Evolutionary conservation across 768 basidiomycete species (phyloP), one percentile per base, ranked within the genome.

Genomic region (Lentinula lateritia): DNA sequence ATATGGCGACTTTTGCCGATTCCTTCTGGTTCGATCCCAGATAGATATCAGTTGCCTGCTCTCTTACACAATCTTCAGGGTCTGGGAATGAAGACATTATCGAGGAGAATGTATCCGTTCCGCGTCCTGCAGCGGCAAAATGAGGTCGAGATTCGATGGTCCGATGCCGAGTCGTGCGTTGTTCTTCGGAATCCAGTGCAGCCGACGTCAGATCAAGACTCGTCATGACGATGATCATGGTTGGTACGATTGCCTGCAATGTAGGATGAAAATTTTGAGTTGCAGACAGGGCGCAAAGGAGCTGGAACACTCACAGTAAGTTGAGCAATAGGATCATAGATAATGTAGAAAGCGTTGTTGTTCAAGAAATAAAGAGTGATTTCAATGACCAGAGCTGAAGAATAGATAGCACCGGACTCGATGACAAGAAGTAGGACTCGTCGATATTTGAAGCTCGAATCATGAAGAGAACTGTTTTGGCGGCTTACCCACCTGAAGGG

Each of bases 281-380:
- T 45, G 23, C 5, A 5, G 46, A 3, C 10, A 10, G 16, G 5
- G 9, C 35, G 15, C 12, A n/a, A 50, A 38, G n/a, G 9, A 18
- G 18, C 5, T 8, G 12, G 32, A 45, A 12, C 28, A 60, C 62
- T 13, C 20, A 55, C 62, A 13, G 62, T 60, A n/a, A 63, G 43
- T 39, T 63, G 62, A 48, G 62, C 62, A 64, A 73, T 71, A n/a
- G 74, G 70, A 61, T 76, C 75, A 50, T 73, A 73, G n/a, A 75
- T 63, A 56, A 75, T 75, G 66, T 75, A 75, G 64, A 76, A 72
- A 15, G 71, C 70, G 61, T 73, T 74, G 18, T 65, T 68, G 32
- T 65, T 63, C n/a, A 71, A 43, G 66, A 72, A 72, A 63, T 75
- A 76, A 50, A 74, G 70, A 3, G 69, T 69, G 43, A 76, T 71